Evolutionary conservation across 257 asterid species (phyloP), one percentile per base, ranked within the genome.

Genomic region (Ballota nigra): DNA sequence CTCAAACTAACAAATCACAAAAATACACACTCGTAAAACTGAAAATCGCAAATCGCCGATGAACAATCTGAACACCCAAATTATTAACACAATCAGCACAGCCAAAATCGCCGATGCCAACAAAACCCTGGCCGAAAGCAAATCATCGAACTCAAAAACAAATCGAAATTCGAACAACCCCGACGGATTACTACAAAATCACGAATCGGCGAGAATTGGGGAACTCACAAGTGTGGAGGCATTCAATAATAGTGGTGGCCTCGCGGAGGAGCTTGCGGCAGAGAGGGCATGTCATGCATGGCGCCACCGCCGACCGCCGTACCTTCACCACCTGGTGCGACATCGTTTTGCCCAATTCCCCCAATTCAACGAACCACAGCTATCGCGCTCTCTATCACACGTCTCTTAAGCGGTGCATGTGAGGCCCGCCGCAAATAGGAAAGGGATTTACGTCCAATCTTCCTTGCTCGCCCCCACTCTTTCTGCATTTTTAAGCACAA

Each of bases 261-360:
- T 85, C 87, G 40, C 87, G 82, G 74, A 83, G 66, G 74, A 85
- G 84, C 77, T 76, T 85, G 72, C 73, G 76, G 72, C 92, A 87
- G 75, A 87, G 76, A 31, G 77, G 83, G 77, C 92, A 87, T 66
- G 87, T 83, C 90, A 87, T 83, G 87, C 85, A 81, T 85, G 92
- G 80, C 80, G 70, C 86, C 79, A 85, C 68, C 72, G 79, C 78
- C 63, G 77, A 90, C 63, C 86, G 73, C 76, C 62, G 73, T 51
- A 83, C 79, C 77, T 53, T 76, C 63, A 73, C 79, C 75, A 72
- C 70, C 67, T 71, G 82, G 22, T 74, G 81, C 83, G 85, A 60
- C 89, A 82, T 85, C 83, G 40, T 69, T 65, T 73, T 6, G 72
- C 28, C 78, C 51, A 60, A 77, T 79, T 61, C 77, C 63, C 78